phyloP scores from a whole-genome alignment of 805 yeast genomes.

The Clavispora vitiphila region DNA sequence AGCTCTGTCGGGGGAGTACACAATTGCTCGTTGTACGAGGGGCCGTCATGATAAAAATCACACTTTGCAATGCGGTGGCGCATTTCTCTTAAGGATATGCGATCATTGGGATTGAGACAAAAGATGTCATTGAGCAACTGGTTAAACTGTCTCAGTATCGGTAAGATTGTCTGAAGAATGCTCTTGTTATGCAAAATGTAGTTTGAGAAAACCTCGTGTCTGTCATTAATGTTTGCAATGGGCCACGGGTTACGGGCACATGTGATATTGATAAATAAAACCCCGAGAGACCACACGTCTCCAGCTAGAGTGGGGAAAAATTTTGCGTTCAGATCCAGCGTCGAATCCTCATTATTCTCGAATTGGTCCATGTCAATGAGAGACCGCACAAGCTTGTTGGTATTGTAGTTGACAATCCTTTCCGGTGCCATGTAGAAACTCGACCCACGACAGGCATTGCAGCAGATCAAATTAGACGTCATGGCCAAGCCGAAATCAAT shows the following conservation, averaged over 20 bases:
- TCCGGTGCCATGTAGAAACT: constrained; percentile 94
- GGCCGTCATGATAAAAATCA: constrained; percentile 28
- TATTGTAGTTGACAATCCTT: constrained; percentile 46
- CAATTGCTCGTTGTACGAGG: constrained; percentile 13
- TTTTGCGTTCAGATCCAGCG: constrained; percentile 19
- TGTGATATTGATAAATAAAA: constrained; percentile 71
- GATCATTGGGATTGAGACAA: constrained; percentile 43
- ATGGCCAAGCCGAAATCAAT: constrained; percentile 93
- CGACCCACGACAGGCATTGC: constrained; percentile 79
- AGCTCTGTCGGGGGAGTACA: constrained; percentile 17
- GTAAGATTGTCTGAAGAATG: constrained; percentile 62
- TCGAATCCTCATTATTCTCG: constrained; percentile 12
- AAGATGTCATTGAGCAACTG: constrained; percentile 44
- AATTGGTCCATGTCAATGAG: constrained; percentile 29
- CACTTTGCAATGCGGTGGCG: constrained; percentile 31
- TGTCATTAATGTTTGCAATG: constrained; percentile 59
- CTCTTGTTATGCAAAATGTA: constrained; percentile 48
- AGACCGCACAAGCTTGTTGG: constrained; percentile 22
- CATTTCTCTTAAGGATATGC: constrained; percentile 38
- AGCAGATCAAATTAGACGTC: constrained; percentile 48
- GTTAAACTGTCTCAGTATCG: constrained; percentile 63
- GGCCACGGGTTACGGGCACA: constrained; percentile 92
- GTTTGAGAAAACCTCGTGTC: constrained; percentile 54
- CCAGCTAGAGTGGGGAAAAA: constrained; percentile 68
- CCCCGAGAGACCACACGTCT: constrained; percentile 85